Percentiles rank a stretch among this genome's conserved stretches.
Evolutionary conservation across 139 green algal genomes (phyloP).

Genomic region (Auxenochlorella pyrenoidosa): DNA sequence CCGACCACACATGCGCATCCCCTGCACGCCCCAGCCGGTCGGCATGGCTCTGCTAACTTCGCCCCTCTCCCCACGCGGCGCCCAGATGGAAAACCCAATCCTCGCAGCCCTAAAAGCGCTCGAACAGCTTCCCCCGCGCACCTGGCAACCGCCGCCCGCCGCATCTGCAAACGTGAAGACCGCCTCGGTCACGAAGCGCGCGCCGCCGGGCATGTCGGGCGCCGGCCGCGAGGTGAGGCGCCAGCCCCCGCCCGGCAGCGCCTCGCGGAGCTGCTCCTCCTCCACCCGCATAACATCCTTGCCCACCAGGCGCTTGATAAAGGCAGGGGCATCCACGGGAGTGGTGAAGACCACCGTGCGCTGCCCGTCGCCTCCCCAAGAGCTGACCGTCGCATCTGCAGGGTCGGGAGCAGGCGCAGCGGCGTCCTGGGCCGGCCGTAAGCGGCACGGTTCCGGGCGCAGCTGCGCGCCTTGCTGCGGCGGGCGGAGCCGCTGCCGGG

Average conservation of each 20-base stretch:
- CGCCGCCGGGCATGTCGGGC: conserved; percentile 42
- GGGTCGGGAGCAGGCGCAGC: not conserved
- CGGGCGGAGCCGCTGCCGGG: too few species aligned
- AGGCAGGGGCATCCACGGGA: conserved; percentile 39
- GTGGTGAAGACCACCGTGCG: conserved; percentile 36
- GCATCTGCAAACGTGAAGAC: conserved; percentile 9
- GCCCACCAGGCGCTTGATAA: conserved; percentile 40
- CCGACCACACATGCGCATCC: too few species aligned
- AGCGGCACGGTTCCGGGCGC: too few species aligned
- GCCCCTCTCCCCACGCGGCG: too few species aligned
- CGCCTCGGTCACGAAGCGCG: conserved; percentile 34
- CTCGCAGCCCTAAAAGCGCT: not conserved
- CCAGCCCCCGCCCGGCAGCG: not conserved
- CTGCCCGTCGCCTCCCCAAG: not conserved
- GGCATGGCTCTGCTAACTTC: too few species aligned
- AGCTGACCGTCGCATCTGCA: conserved; percentile 5
- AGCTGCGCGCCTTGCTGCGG: too few species aligned
- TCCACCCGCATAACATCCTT: conserved; percentile 29
- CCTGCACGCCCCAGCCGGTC: too few species aligned
- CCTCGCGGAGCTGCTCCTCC: conserved; percentile 29
- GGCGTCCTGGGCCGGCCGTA: too few species aligned
- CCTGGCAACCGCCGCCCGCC: conserved; percentile 6
- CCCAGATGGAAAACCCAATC: too few species aligned
- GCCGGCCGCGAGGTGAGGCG: conserved; percentile 22
- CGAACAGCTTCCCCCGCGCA: not conserved